Evolutionary conservation across 1,284 basidiomycete genomes (phyloP), one percentile per base, ranked within the genome.

Genomic region (Xerocomus nothofagi): DNA sequence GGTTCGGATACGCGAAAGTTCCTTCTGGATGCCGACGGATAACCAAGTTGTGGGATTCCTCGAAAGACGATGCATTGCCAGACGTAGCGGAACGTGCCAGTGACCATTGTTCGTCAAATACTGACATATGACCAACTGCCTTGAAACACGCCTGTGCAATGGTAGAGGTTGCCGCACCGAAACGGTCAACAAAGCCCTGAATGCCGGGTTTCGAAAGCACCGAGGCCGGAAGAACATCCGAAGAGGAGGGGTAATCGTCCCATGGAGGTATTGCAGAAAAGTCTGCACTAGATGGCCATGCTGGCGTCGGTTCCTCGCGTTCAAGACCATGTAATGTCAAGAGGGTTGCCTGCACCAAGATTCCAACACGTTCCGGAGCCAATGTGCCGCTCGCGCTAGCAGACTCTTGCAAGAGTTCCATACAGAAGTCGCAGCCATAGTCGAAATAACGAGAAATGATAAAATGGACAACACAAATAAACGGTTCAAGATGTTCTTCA

Each of bases 401-500:
- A 2, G 79, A 73, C 60, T 92, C 88, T 60, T 89, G 86, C 46
- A 94, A 73, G 30, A 93, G 78, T 9, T 90, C 88, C 53, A 94
- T 65, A 55, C 91, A 85, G 24, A 95, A 72, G 44, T 96, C 91
- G 57, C 81, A 76, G 1, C 93, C 95, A 57, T 87, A 91, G 32
- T 98, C 94, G 48, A 91, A 84, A 66, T 97, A 86, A 18, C 92
- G 86, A 6, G 86, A 85, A 39, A 95, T 81, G 48, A 92, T 77
- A 62, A 89, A 93, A 67, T 97, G 92, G 8, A 89, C 71, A 49
- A 95, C 84, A 59, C 84, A 87, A 44, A 86, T 81, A 63, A 95
- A 85, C 0, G 86, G 81, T 41, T 92, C 90, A 2, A 88, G 71
- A 21, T 85, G 81, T 21, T 92, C 84, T 39, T 97, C 94, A 9